Evolutionary conservation across 495 filamentous ascomycete genomes (phyloP), one percentile per base, ranked within the genome.

Genomic region (Eremomyces bilateralis): DNA sequence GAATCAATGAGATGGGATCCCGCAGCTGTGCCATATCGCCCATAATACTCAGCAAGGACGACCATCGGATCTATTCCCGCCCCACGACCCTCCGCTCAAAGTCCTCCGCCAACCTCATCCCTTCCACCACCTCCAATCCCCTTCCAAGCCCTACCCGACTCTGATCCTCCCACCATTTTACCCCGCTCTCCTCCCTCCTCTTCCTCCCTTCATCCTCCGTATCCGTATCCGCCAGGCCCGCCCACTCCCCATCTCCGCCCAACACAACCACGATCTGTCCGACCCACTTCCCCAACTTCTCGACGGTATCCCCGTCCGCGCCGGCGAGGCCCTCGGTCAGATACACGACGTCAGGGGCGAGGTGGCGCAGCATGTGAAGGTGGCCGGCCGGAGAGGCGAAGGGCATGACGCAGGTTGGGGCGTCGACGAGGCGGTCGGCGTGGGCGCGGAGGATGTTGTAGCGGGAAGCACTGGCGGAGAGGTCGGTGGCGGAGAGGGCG

Each of bases 191-290:
- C 40, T 13, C 35, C 27, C 37, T 69, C 65, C 19, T 64, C 20
- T 62, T 61, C 39, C 60, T 68, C 0, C 59, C 54, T 50, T 93
- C 83, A 21, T 83, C 83, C 38, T 91, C 82, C 39, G 80, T 91
- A 50, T 94, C 84, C 1, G 82, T 79, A 1, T 80, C 83, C 17
- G 81, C 81, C 20, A 79, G 71, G 13, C 78, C 82, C 40, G 38
- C 42, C n/a, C n/a, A n/a, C n/a, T n/a, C n/a, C 11, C 45, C 48
- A 25, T 48, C 48, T 21, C 73, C 73, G 4, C 81, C 83, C 15
- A 91, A 78, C 2, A 92, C 76, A 18, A 92, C 66, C 19, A 92
- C 63, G 29, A 81, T 71, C 46, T 83, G 76, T 20, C 79, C 64
- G 16, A 92, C 71, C 83, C 82, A 94, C 1, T 69, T 71, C 36